A percentile compares a stretch with the other conserved stretches of the same genome.
Evolutionary conservation across 257 asterid species (phyloP).

Genomic region (Hygrophila difformis): DNA sequence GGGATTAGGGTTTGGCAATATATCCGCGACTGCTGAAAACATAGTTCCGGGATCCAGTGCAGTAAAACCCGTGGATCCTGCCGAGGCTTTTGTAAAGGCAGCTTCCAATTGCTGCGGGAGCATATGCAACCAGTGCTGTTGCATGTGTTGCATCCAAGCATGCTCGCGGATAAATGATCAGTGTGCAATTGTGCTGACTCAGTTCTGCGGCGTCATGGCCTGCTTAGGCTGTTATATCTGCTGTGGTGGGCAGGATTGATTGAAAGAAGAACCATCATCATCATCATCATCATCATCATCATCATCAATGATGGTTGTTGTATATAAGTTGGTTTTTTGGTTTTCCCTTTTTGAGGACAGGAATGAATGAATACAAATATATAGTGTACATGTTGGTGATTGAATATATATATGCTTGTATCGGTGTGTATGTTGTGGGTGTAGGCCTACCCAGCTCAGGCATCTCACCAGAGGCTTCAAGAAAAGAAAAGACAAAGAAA

Average conservation of each 20-base stretch:
- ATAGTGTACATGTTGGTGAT: too few species aligned
- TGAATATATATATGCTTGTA: too few species aligned
- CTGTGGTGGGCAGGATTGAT: conserved; percentile 38
- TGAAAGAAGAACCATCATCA: neutral
- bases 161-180: conserved; percentile 71
- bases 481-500: too few species aligned
- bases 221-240: conserved; percentile 69
- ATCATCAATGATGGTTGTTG: too few species aligned
- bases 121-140: conserved; percentile 56
- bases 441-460: too few species aligned
- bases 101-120: conserved; percentile 61
- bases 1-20: conserved; percentile 68
- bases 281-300: too few species aligned
- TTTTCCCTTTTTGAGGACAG: too few species aligned
- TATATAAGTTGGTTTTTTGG: too few species aligned
- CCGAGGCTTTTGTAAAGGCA: conserved; percentile 50
- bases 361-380: too few species aligned
- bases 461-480: too few species aligned
- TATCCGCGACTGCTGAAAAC: conserved; percentile 64
- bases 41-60: conserved; percentile 42
- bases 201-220: conserved; percentile 56
- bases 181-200: conserved; percentile 54
- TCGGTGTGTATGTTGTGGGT: too few species aligned
- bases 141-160: conserved; percentile 65
- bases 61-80: conserved; percentile 34